Evolutionary conservation across 192 early-diverging fungal genomes (phyloP).

Genomic region (Umbelopsis isabellina): DNA sequence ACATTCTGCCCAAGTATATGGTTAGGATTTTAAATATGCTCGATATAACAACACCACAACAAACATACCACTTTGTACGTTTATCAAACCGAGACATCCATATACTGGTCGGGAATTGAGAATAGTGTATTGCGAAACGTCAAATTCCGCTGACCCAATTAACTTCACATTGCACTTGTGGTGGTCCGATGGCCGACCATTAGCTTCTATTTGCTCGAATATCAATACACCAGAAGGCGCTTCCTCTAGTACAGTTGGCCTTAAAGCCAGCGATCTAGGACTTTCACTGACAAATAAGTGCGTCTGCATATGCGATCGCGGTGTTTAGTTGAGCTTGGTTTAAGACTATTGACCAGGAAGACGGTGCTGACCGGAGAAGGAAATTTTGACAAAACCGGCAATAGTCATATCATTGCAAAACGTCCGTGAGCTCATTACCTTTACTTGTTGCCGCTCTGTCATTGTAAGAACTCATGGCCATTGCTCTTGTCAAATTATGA

Average conservation of each 20-base stretch:
- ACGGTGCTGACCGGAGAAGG: constrained; percentile 7
- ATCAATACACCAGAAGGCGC: constrained; percentile 38
- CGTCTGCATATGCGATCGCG: constrained; percentile 36
- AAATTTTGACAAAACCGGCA: neutral
- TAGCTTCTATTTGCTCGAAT: constrained; percentile 27
- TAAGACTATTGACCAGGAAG: neutral
- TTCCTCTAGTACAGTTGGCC: constrained; percentile 50
- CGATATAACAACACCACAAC: constrained; percentile 6
- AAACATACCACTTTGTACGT: constrained; percentile 51
- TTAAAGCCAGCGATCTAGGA: constrained; percentile 65
- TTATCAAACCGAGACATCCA: constrained; percentile 59
- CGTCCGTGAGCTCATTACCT: neutral
- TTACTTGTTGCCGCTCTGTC: neutral
- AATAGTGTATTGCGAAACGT: constrained; percentile 44
- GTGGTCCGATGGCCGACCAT: constrained; percentile 6
- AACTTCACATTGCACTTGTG: constrained; percentile 42
- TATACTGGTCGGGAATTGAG: constrained; percentile 49
- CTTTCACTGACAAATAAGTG: constrained; percentile 47
- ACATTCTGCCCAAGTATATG: constrained; percentile 52
- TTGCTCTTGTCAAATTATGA: neutral
- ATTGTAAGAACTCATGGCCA: no score
- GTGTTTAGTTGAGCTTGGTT: neutral
- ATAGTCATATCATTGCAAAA: no score
- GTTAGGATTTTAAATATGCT: neutral
- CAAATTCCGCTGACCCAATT: constrained; percentile 41